Evolutionary conservation across 352 stramenopile species (phyloP).

Genomic region (Phytophthora vignae): DNA sequence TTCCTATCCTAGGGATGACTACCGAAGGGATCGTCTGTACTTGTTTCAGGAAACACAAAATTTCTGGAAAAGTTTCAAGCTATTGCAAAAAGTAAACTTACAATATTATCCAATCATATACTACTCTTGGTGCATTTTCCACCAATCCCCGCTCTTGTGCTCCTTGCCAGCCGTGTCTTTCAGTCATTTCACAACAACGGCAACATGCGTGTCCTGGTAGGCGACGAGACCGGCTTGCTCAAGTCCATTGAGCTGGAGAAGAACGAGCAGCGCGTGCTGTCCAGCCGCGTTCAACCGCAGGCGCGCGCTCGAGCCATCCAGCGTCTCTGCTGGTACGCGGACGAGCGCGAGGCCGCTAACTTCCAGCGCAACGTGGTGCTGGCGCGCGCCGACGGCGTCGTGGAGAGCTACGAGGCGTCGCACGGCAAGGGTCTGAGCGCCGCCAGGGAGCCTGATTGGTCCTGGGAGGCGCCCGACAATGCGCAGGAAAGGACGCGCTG

Average conservation of each 20-base stretch:
- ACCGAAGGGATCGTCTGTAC: no score
- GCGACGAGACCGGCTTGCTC: constrained; percentile 84
- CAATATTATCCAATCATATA: not conserved
- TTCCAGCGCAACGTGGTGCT: constrained; percentile 64
- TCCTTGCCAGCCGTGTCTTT: constrained; percentile 27
- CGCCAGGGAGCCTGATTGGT: constrained; percentile 55
- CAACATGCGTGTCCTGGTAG: constrained; percentile 78
- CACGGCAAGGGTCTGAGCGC: constrained; percentile 48
- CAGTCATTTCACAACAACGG: constrained; percentile 4
- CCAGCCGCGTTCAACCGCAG: constrained; percentile 53
- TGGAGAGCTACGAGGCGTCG: constrained; percentile 67
- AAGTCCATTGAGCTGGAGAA: constrained; percentile 86
- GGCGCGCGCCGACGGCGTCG: constrained; percentile 61
- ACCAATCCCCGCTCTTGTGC: constrained; percentile 12
- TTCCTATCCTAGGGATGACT: no score
- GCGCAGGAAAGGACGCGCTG: constrained; percentile 32
- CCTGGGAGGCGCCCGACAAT: constrained; percentile 34
- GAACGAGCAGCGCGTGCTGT: constrained; percentile 70
- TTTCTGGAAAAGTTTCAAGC: no score
- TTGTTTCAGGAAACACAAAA: no score
- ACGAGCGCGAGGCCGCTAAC: constrained; percentile 47
- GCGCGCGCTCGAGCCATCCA: constrained; percentile 57
- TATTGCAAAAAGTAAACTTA: not conserved
- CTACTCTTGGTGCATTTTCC: not conserved
- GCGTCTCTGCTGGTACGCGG: constrained; percentile 67